These are phyloP conservation scores for Cytospora chrysosperma DNA, from an alignment of 2,329 filamentous ascomycete genomes.

Conservation along the genomic window DNA sequence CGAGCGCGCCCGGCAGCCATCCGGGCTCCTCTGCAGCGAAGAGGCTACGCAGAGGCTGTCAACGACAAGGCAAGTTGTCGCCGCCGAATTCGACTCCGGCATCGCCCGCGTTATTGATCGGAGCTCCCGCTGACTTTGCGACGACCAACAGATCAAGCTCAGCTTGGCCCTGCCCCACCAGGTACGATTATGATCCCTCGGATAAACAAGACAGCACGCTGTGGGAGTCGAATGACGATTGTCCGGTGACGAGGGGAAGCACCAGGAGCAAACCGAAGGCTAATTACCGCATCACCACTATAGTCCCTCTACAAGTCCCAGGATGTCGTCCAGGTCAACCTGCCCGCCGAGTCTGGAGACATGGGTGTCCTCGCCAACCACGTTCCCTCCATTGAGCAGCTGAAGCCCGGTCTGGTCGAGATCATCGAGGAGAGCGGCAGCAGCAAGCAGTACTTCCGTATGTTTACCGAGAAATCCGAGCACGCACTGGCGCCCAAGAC, in stretches of 20 bases:
- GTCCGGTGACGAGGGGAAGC: neutral
- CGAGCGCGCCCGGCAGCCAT: slow-evolving; percentile 77
- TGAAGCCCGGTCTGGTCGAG: slow-evolving; percentile 95
- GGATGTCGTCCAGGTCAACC: slow-evolving; percentile 91
- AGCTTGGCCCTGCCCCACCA: slow-evolving; percentile 96
- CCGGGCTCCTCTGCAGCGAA: slow-evolving; percentile 74
- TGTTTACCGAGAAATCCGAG: slow-evolving; percentile 39
- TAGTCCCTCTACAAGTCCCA: slow-evolving; percentile 70
- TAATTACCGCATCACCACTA: slow-evolving; percentile 49
- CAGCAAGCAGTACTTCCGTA: slow-evolving; percentile 98
- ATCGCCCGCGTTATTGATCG: slow-evolving; percentile 9
- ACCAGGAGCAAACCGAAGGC: slow-evolving; percentile 28
- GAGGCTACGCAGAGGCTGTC: slow-evolving; percentile 87
- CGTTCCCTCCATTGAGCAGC: slow-evolving; percentile 97
- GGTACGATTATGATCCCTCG: slow-evolving; percentile 61
- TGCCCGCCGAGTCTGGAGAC: slow-evolving; percentile 95
- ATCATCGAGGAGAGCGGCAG: slow-evolving; percentile 88
- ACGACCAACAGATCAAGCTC: slow-evolving; percentile 74
- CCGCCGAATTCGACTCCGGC: slow-evolving; percentile 16
- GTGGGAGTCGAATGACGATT: neutral
- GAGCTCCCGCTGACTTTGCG: slow-evolving; percentile 19
- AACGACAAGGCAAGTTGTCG: slow-evolving; percentile 68
- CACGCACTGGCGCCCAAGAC: neutral
- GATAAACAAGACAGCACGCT: rapidly evolving
- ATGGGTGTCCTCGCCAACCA: slow-evolving; percentile 99